Conservation (phyloP, 768 basidiomycete genomes). For the Rhodotorula babjevae region DNA sequence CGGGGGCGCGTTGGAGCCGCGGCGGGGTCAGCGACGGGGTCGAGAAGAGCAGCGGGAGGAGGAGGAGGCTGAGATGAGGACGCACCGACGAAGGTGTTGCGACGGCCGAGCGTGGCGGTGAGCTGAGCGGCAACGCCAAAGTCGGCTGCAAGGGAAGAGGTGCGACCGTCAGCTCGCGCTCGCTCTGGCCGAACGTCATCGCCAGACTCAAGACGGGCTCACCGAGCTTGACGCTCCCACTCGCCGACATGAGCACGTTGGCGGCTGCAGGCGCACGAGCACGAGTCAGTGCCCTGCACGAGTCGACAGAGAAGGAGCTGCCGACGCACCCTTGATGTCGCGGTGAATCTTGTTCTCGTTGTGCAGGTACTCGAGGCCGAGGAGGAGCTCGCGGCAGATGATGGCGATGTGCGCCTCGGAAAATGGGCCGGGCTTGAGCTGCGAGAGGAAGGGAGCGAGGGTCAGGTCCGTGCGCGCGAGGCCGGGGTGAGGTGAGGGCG, state of each 20-base stretch:
- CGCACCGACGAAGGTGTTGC: slow-evolving; percentile 86
- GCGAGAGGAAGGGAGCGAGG: slow-evolving; percentile 8
- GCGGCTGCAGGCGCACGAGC: slow-evolving; percentile 55
- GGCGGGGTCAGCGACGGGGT: slow-evolving; percentile 67
- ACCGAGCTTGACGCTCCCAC: slow-evolving; percentile 85
- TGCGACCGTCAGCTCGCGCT: not conserved
- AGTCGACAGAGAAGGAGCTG: not conserved
- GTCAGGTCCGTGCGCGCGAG: too few species aligned
- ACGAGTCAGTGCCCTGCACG: not conserved
- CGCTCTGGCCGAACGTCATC: too few species aligned
- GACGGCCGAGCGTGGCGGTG: slow-evolving; percentile 59
- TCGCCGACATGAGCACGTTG: slow-evolving; percentile 82
- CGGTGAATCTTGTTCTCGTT: slow-evolving; percentile 92
- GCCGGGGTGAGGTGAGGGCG: too few species aligned
- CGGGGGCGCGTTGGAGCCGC: slow-evolving; percentile 6
- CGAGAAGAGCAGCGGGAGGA: not conserved
- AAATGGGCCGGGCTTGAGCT: slow-evolving; percentile 82
- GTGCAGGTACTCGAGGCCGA: slow-evolving; percentile 94
- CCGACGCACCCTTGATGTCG: slow-evolving; percentile 71
- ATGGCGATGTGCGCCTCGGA: slow-evolving; percentile 92
- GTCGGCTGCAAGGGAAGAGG: slow-evolving; percentile 58
- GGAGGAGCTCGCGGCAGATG: slow-evolving; percentile 83
- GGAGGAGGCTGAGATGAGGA: slow-evolving; percentile 14
- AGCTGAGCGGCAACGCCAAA: slow-evolving; percentile 98
- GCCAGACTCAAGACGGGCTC: too few species aligned